A percentile compares a stretch with the other conserved stretches of the same genome.
Conservation (phyloP, 169 alveolate species). For the Plasmodium fragile region DNA sequence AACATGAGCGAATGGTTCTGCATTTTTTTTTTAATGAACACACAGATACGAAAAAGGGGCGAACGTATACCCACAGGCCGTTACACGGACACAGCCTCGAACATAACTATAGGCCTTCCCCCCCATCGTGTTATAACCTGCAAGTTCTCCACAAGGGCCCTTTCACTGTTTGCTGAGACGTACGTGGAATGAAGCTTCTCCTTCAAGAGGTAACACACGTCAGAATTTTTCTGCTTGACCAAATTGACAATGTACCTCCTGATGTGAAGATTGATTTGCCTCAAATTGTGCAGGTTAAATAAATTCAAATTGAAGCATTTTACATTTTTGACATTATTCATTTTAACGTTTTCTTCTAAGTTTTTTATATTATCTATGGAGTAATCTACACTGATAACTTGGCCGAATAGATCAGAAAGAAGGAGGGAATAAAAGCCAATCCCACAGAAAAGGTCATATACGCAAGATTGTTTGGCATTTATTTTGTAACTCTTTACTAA, state of each 20-base stretch:
- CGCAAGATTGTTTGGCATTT: conserved; percentile 9
- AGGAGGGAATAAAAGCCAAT: conserved; percentile 76
- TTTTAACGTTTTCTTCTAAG: conserved; percentile 73
- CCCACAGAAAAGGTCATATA: conserved; percentile 73
- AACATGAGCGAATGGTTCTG: not conserved
- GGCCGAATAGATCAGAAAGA: conserved; percentile 18
- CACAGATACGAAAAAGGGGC: not conserved
- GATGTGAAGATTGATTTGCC: conserved; percentile 69
- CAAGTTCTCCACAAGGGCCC: conserved; percentile 35
- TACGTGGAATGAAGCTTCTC: conserved; percentile 14
- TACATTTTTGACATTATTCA: conserved; percentile 61
- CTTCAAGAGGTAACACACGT: conserved; percentile 9
- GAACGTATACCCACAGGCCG: not conserved
- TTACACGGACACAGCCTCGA: not conserved
- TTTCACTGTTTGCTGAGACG: conserved; percentile 20
- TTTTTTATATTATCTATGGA: conserved; percentile 69
- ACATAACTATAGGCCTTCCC: not conserved
- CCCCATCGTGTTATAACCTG: conserved; percentile 36
- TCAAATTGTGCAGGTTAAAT: conserved; percentile 54
- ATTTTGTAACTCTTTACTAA: conserved; percentile 52
- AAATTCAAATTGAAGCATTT: conserved; percentile 35
- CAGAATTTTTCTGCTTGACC: conserved; percentile 19
- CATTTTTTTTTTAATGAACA: not conserved
- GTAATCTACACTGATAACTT: conserved; percentile 64
- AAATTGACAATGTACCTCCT: conserved; percentile 68